A percentile compares a stretch with the other conserved stretches of the same genome.
These are phyloP conservation scores for Suillus cothurnatus DNA, from an alignment of 768 basidiomycete species.

Conservation along the genomic window DNA sequence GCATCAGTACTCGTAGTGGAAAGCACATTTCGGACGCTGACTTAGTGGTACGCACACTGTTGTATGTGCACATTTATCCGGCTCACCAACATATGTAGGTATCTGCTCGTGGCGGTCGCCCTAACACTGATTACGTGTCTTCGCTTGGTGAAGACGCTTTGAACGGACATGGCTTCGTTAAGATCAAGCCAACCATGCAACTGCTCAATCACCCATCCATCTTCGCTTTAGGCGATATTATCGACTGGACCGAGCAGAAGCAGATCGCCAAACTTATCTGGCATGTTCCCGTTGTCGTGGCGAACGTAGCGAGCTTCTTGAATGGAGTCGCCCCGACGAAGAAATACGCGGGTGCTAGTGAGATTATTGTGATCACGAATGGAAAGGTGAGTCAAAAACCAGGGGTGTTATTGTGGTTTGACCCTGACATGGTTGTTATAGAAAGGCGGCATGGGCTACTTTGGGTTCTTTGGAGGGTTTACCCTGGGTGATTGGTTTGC, in stretches of 20 bases:
- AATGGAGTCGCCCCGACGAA: constrained; percentile 37
- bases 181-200: constrained; percentile 60
- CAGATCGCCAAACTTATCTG: constrained; percentile 47
- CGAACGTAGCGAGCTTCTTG: constrained; percentile 52
- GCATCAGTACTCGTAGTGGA: constrained; percentile 54
- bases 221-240: constrained; percentile 68
- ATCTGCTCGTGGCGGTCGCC: constrained; percentile 38
- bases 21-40: constrained; percentile 50
- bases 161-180: constrained; percentile 44
- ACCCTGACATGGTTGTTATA: constrained; percentile 21
- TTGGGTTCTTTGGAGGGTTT: constrained; percentile 46
- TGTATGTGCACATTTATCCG: neutral
- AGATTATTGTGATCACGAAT: constrained; percentile 56
- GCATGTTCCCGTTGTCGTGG: constrained; percentile 48
- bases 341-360: constrained; percentile 50
- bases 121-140: constrained; percentile 54
- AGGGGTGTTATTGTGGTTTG: constrained; percentile 11
- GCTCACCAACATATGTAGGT: constrained; percentile 19
- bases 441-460: constrained; percentile 43
- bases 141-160: constrained; percentile 44
- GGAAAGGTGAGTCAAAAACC: constrained; percentile 46
- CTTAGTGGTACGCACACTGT: constrained; percentile 49
- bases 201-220: constrained; percentile 51
- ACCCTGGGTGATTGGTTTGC: constrained; percentile 47
- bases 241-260: constrained; percentile 67